A percentile compares a stretch with the other conserved stretches of the same genome.
phyloP scores from a whole-genome alignment of 202 grass and related monocot species.

The Brachypodium distachyon region DNA sequence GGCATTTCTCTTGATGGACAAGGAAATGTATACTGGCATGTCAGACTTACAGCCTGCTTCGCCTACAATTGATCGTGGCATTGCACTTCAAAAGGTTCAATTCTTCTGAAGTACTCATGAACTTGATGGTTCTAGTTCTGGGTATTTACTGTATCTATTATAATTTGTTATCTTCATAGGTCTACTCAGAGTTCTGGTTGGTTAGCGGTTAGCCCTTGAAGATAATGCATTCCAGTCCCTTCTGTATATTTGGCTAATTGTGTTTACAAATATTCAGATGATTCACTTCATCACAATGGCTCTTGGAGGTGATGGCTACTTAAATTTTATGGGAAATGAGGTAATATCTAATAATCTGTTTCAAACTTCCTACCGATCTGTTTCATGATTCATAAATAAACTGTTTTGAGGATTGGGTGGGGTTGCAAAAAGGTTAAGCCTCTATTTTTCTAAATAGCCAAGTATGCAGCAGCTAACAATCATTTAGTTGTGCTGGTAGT shows the following conservation, averaged over 20 bases:
- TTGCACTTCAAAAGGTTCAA: conserved; percentile 84
- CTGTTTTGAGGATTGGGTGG: not conserved
- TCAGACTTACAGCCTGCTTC: conserved; percentile 91
- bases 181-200: not conserved
- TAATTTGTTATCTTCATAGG: not conserved
- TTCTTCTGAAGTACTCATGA: conserved; percentile 2
- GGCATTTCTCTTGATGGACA: conserved; percentile 91
- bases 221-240: not conserved
- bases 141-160: not conserved
- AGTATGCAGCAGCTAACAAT: not conserved
- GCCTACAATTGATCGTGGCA: conserved; percentile 66
- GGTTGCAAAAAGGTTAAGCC: not conserved
- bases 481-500: not conserved
- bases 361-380: not conserved
- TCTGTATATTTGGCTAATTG: conserved; percentile 4
- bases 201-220: not conserved
- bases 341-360: conserved; percentile 21
- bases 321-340: conserved; percentile 99
- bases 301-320: conserved; percentile 91
- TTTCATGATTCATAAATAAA: not conserved
- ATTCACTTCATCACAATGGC: conserved; percentile 96
- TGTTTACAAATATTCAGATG: conserved; percentile 54
- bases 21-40: conserved; percentile 98
- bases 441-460: conserved; percentile 1
- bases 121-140: not conserved